phyloP scores from a whole-genome alignment of 1,284 basidiomycete species.

The Boletellus deceptivus region DNA sequence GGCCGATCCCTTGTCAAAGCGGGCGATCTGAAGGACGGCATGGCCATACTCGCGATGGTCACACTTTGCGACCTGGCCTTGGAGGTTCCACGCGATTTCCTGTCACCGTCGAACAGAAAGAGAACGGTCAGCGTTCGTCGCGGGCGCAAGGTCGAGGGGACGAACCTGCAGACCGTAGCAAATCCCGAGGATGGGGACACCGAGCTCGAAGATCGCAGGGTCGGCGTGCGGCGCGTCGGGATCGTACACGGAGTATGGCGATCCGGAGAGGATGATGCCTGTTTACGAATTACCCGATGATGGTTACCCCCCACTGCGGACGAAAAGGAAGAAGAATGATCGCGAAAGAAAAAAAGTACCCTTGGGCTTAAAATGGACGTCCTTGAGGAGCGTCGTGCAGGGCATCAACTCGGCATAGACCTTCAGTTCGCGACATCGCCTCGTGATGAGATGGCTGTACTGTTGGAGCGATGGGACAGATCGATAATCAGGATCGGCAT shows the following conservation, averaged over 20 bases:
- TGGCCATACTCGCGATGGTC: conserved; percentile 96
- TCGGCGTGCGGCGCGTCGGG: conserved; percentile 92
- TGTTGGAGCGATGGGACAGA: conserved; percentile 31
- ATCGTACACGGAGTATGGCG: conserved; percentile 98
- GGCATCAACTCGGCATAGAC: conserved; percentile 99
- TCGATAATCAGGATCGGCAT: conserved; percentile 5
- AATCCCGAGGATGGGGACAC: conserved; percentile 93
- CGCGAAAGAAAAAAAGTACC: conserved; percentile 45
- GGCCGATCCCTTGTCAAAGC: conserved; percentile 52
- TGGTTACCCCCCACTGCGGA: not conserved
- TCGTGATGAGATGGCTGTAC: conserved; percentile 98
- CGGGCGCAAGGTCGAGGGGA: conserved; percentile 1
- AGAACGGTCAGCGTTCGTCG: not conserved
- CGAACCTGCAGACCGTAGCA: conserved; percentile 96
- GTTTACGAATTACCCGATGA: not conserved
- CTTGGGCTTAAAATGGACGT: conserved; percentile 93
- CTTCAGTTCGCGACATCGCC: conserved; percentile 96
- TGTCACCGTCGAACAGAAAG: not conserved
- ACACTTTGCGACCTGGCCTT: conserved; percentile 86
- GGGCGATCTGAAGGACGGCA: conserved; percentile 77
- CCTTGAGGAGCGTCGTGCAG: conserved; percentile 90
- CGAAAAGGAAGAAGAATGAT: no score
- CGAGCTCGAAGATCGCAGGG: conserved; percentile 89
- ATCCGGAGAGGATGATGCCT: conserved; percentile 98
- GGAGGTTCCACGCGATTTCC: conserved; percentile 92